Percentiles rank a stretch among this genome's conserved stretches.
Evolutionary conservation across 306 rosid species (phyloP).

Genomic region (Phaseolus lunatus): DNA sequence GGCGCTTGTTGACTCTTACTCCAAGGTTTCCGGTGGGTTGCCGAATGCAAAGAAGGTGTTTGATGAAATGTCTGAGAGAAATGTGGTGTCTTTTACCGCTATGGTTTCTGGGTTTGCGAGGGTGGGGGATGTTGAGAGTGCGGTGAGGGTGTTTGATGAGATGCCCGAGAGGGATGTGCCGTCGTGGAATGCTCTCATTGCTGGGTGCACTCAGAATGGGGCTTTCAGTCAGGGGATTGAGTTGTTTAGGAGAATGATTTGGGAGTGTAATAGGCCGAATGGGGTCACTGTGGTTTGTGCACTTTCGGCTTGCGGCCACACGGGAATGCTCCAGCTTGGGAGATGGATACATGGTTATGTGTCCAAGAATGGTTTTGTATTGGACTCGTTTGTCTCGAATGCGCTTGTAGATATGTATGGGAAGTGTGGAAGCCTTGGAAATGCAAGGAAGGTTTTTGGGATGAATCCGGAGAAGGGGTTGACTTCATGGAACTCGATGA

Average conservation of each 20-base stretch:
- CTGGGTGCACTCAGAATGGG: slow-evolving; percentile 84
- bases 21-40: slow-evolving; percentile 44
- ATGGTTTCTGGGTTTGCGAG: slow-evolving; percentile 73
- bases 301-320: slow-evolving; percentile 84
- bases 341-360: slow-evolving; percentile 78
- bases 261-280: slow-evolving; percentile 59
- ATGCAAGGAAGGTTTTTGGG: slow-evolving; percentile 68
- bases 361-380: slow-evolving; percentile 53
- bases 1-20: slow-evolving; percentile 64
- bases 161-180: slow-evolving; percentile 78
- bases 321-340: slow-evolving; percentile 82
- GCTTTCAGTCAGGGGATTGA: slow-evolving; percentile 63
- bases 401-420: slow-evolving; percentile 89
- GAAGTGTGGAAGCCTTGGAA: slow-evolving; percentile 71
- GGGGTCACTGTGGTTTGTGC: slow-evolving; percentile 69
- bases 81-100: slow-evolving; percentile 74
- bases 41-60: slow-evolving; percentile 59
- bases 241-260: slow-evolving; percentile 65
- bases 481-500: slow-evolving; percentile 84
- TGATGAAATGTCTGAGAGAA: slow-evolving; percentile 72
- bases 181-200: slow-evolving; percentile 79
- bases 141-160: slow-evolving; percentile 60
- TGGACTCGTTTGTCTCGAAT: slow-evolving; percentile 62
- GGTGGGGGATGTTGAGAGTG: slow-evolving; percentile 63
- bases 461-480: slow-evolving; percentile 56